A percentile compares a stretch with the other conserved stretches of the same genome.
Conservation (phyloP, 106 monocot genomes). For the Acorus gramineus region DNA sequence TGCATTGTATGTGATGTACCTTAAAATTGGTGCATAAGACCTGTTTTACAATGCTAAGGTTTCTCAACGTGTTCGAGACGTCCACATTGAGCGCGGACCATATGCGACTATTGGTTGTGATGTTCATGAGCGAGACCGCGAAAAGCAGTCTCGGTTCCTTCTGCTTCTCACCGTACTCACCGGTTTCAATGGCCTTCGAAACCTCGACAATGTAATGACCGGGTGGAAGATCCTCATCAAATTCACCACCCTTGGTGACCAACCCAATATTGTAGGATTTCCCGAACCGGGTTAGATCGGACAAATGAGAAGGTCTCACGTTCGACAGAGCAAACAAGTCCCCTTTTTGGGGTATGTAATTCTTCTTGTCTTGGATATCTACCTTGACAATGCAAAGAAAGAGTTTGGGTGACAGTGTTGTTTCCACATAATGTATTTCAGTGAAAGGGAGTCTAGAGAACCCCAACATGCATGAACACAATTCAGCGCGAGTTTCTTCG, state of each 20-base stretch:
- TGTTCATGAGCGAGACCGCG: conserved; percentile 11
- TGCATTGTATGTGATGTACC: conserved; percentile 2
- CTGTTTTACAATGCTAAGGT: conserved; percentile 4
- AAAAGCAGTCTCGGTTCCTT: not conserved
- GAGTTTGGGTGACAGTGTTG: not conserved
- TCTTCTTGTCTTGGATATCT: not conserved
- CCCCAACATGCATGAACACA: conserved; percentile 12
- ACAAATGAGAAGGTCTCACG: not conserved
- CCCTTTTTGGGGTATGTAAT: conserved; percentile 6
- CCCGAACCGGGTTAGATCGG: not conserved
- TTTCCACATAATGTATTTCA: not conserved
- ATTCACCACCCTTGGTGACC: conserved; percentile 4
- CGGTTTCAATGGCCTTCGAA: not conserved
- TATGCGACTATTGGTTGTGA: conserved; percentile 7
- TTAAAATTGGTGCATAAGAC: not conserved
- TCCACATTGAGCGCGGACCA: conserved; percentile 10
- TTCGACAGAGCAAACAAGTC: conserved; percentile 7
- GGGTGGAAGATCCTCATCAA: conserved; percentile 1
- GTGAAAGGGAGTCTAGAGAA: conserved; percentile 3
- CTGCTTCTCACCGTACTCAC: not conserved
- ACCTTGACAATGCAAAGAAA: not conserved
- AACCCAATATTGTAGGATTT: conserved; percentile 2
- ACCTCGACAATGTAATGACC: conserved; percentile 1
- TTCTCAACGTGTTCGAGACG: not conserved
- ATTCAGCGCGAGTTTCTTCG: conserved; percentile 10